Conservation (phyloP, 1,139 yeast genomes). For the Candida frijolesensis region DNA sequence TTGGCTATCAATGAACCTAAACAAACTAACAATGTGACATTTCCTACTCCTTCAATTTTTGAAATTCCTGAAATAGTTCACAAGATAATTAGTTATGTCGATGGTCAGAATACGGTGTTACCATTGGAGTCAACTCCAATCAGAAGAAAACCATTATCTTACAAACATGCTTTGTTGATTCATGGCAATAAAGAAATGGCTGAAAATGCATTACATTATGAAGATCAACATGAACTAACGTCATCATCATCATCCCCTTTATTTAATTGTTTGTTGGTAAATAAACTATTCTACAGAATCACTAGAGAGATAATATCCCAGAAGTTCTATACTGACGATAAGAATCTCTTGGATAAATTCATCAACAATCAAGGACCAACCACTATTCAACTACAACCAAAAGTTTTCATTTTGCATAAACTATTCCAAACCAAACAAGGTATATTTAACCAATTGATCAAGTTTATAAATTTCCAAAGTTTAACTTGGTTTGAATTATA, state of each 20-base stretch:
- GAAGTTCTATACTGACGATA: slow-evolving; percentile 56
- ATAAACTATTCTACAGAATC: slow-evolving; percentile 62
- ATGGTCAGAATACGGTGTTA: slow-evolving; percentile 44
- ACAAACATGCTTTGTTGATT: slow-evolving; percentile 52
- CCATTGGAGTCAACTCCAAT: slow-evolving; percentile 63
- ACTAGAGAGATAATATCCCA: slow-evolving; percentile 57
- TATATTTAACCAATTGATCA: slow-evolving; percentile 24
- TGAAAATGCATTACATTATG: slow-evolving; percentile 47
- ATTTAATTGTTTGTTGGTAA: slow-evolving; percentile 66
- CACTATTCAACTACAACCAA: slow-evolving; percentile 26
- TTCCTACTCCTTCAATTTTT: slow-evolving; percentile 50
- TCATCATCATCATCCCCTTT: slow-evolving; percentile 27
- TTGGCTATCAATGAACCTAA: neutral
- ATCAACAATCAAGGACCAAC: slow-evolving; percentile 16
- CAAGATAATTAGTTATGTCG: slow-evolving; percentile 62
- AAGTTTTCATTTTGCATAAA: slow-evolving; percentile 38
- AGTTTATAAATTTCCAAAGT: slow-evolving; percentile 42
- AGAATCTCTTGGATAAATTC: slow-evolving; percentile 38
- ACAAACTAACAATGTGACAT: neutral
- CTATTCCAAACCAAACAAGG: slow-evolving; percentile 34
- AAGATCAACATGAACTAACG: slow-evolving; percentile 5
- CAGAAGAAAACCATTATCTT: slow-evolving; percentile 69
- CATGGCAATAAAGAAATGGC: slow-evolving; percentile 58
- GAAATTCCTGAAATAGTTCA: slow-evolving; percentile 75
- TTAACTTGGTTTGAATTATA: slow-evolving; percentile 75